Evolutionary conservation across 345 rosid species (phyloP).

Genomic region (Ailanthus altissimus): DNA sequence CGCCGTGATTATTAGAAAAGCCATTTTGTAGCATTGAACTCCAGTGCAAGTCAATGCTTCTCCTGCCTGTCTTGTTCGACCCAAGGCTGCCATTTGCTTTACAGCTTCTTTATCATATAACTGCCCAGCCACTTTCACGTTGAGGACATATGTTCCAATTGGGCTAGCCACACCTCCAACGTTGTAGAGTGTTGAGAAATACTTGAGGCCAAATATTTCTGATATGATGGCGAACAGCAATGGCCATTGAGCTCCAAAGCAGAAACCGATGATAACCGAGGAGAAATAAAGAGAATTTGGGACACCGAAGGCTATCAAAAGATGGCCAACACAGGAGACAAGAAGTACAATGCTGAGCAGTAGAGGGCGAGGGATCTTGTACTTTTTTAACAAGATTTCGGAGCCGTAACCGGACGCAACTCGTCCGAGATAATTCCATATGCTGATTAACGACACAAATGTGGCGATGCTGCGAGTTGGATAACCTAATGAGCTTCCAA

Average conservation of each 20-base stretch:
- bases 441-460: constrained; percentile 30
- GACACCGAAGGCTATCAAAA: constrained; percentile 40
- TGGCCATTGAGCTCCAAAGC: constrained; percentile 49
- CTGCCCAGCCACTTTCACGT: constrained; percentile 40
- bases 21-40: constrained; percentile 30
- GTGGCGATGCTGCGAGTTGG: constrained; percentile 23
- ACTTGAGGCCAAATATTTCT: constrained; percentile 46
- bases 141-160: constrained; percentile 37
- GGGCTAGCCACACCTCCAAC: constrained; percentile 37
- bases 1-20: constrained; percentile 37
- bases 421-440: constrained; percentile 32
- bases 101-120: constrained; percentile 42
- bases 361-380: constrained; percentile 26
- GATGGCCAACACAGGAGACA: constrained; percentile 42
- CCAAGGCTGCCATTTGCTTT: constrained; percentile 36
- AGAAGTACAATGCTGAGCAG: constrained; percentile 37
- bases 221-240: constrained; percentile 42
- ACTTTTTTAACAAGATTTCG: constrained; percentile 20
- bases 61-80: constrained; percentile 17
- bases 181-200: constrained; percentile 45
- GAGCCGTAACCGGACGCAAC: constrained; percentile 24
- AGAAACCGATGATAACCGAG: constrained; percentile 41
- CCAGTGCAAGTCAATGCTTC: constrained; percentile 36
- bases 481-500: constrained; percentile 26
- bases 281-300: constrained; percentile 38